Evolutionary conservation across 2,329 filamentous ascomycete genomes (phyloP), one percentile per base, ranked within the genome.

Genomic region (Chrysosporium keratinophilum): DNA sequence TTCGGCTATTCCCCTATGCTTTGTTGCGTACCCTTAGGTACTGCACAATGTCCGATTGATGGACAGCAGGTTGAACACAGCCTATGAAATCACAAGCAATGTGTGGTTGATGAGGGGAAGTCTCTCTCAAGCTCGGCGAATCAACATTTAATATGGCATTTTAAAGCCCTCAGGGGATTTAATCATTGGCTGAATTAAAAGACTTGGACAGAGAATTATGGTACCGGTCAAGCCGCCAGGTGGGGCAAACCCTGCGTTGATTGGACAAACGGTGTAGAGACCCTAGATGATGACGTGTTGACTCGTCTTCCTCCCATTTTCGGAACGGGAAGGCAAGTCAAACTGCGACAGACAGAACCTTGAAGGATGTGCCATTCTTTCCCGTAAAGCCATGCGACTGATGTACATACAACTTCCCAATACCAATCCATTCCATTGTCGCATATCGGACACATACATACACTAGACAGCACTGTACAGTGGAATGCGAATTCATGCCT

Each of bases 221-320:
- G 23, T 28, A 7, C 23, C 23, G 23, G 3, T 28, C 23, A 40
- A 17, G 23, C 39, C 39, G 19, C 17, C 15, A 54, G 37, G 45
- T 37, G 45, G 52, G 45, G 20, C 17, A 14, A 1, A 1, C 7
- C n/a, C 5, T 1, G n/a, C 20, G 2, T 1, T 52, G 31, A 52
- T 52, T 46, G 50, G 40, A 15, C 28, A 11, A 14, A 2, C 1
- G 3, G 2, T 42, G 23, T 34, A 15, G 3, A 15, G 20, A 42
- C 37, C 39, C 37, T 33, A 23, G 42, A 4, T 19, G 47, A 55
- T 55, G 53, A 55, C 53, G 53, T 51, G 49, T 51, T 55, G 53
- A 50, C 19, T 35, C 20, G 34, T 52, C 48, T 42, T 41, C 12
- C 35, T 37, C n/a, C 35, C 35, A 37, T n/a, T 37, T n/a, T 37